Conservation (phyloP, 2,329 filamentous ascomycete genomes). For the Fusarium sp. region DNA sequence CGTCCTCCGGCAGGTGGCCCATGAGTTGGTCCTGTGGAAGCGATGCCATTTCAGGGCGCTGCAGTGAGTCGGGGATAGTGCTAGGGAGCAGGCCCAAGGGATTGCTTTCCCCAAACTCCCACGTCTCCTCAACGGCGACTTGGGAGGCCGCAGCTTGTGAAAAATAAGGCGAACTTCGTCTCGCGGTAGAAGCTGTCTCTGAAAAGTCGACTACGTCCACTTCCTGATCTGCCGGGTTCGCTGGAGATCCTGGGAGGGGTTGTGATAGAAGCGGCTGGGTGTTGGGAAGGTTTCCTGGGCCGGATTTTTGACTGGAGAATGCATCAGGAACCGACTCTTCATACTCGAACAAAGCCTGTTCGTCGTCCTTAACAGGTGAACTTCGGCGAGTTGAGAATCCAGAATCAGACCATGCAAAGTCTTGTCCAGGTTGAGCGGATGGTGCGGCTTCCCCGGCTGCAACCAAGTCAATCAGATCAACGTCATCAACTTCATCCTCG, state of each 20-base stretch:
- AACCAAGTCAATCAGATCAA: slow-evolving; percentile 42
- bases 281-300: slow-evolving; percentile 49
- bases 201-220: slow-evolving; percentile 51
- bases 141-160: slow-evolving; percentile 18
- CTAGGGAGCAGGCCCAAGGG: slow-evolving; percentile 11
- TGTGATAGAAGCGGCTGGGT: slow-evolving; percentile 50
- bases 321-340: slow-evolving; percentile 35
- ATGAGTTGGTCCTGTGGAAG: background rate
- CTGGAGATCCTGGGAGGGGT: background rate
- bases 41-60: slow-evolving; percentile 8
- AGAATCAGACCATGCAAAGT: slow-evolving; percentile 52
- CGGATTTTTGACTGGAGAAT: slow-evolving; percentile 51
- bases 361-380: slow-evolving; percentile 45
- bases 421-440: slow-evolving; percentile 2
- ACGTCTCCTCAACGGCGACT: slow-evolving; percentile 21
- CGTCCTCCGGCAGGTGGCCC: slow-evolving; percentile 48
- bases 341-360: slow-evolving; percentile 45
- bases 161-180: slow-evolving; percentile 52
- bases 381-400: slow-evolving; percentile 51
- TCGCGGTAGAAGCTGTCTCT: slow-evolving; percentile 55
- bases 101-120: slow-evolving; percentile 36
- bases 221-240: background rate
- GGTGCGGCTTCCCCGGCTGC: background rate
- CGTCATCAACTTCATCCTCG: slow-evolving; percentile 48
- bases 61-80: slow-evolving; percentile 7